A percentile compares a stretch with the other conserved stretches of the same genome.
Evolutionary conservation across 2,329 filamentous ascomycete genomes (phyloP).

Genomic region (Botryotinia convoluta): DNA sequence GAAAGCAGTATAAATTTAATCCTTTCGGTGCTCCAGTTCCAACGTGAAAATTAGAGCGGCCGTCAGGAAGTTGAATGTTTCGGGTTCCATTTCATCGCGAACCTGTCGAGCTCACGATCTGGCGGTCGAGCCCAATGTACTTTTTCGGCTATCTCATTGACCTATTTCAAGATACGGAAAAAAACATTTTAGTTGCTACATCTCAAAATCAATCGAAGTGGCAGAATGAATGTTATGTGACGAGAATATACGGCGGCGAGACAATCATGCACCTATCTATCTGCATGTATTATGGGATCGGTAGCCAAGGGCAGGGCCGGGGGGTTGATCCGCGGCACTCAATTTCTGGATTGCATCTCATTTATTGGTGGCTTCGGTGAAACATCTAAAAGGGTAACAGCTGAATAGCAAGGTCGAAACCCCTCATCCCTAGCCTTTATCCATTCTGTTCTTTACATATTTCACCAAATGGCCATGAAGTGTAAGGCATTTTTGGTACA

Average conservation of each 20-base stretch:
- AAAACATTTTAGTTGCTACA: neutral
- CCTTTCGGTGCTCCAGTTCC: neutral
- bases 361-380: neutral
- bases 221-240: neutral
- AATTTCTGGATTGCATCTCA: neutral
- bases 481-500: neutral
- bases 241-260: no score
- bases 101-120: neutral
- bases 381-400: neutral
- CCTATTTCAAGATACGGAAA: neutral
- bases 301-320: neutral
- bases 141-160: neutral
- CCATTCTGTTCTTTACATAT: neutral
- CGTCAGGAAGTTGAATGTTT: neutral
- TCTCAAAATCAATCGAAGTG: neutral
- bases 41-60: neutral
- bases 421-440: neutral
- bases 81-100: neutral
- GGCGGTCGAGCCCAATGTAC: neutral
- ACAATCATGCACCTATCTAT: neutral
- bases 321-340: neutral
- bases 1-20: neutral
- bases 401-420: neutral
- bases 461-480: neutral
- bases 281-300: neutral